Base-by-base conservation (phyloP, 192 early-diverging fungal species). In the Thamnidium elegans region DNA sequence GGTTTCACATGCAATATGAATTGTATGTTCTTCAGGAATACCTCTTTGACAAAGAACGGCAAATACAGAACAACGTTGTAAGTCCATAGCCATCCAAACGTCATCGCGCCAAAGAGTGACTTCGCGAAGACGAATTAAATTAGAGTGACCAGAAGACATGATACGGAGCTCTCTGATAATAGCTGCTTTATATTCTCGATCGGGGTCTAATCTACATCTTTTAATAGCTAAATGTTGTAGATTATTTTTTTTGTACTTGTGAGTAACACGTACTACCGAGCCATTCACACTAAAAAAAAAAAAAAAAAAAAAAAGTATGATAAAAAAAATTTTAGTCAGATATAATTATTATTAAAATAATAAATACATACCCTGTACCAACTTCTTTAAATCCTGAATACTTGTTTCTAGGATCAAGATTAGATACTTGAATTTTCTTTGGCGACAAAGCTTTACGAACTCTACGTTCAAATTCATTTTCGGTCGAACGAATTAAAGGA, bases 31-130 rank as follows among this genome's bases (percentile, higher is more conserved):
- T 63, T 79, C 78, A 10, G 70, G 68, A 30, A 79, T 69, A 45
- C 69, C 73, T 46, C 68, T 68, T 17, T 75, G 63, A 45, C 68
- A 70, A 11, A 75, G 69, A 19, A 75, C 54, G 17, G 73, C 68
- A 59, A 75, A 75, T 6, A 75, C 73, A 19, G 68, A 60, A 36
- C 68, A 75, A 15, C 64, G 65, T 45, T 70, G 69, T 7, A 75
- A 52, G 48, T 75, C 73, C 73, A 75, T 75, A 17, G 51, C 60
- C 73, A 75, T 75, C 73, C 73, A 75, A 7, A 75, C 65, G 34
- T 75, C 68, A 5, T 75, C 55, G 31, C 65, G 58, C 73, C 73
- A 75, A 7, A 75, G 20, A 7, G 69, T 58, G 1, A 70, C 65
- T 51, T 75, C 73, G 20, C 73, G 56, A 26, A 75, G 50, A n/a